phyloP scores from a whole-genome alignment of 2,329 filamentous ascomycete species.

The Fusarium solani-melongenae region DNA sequence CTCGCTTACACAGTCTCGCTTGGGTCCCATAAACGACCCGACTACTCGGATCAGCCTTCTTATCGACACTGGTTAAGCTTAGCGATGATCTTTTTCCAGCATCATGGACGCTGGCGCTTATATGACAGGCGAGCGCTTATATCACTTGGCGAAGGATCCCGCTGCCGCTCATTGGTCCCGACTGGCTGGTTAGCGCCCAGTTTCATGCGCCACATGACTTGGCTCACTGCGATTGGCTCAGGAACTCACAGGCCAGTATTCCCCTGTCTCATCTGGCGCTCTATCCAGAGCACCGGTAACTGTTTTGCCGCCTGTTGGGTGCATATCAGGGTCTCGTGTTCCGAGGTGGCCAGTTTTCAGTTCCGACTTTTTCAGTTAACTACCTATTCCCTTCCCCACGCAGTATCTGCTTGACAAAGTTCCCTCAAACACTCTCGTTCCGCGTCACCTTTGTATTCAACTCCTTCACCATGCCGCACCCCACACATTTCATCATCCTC shows the following conservation, averaged over 20 bases:
- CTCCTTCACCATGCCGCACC: background rate
- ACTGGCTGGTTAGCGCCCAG: background rate
- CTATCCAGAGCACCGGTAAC: background rate
- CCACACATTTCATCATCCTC: background rate
- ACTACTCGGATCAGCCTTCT: background rate
- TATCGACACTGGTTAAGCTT: background rate
- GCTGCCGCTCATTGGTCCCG: background rate
- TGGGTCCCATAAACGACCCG: background rate
- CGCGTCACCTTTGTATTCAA: background rate
- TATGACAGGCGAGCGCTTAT: background rate
- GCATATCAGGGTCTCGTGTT: background rate
- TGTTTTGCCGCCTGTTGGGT: background rate
- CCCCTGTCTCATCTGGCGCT: background rate
- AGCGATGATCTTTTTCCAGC: background rate
- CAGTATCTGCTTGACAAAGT: background rate
- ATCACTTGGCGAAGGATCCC: background rate
- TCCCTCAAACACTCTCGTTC: background rate
- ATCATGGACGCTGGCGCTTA: background rate
- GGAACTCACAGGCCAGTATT: background rate
- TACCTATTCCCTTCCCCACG: background rate
- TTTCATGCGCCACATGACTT: background rate
- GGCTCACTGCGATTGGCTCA: background rate
- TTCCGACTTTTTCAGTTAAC: background rate
- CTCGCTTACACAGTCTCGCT: background rate
- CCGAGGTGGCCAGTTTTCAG: background rate